A percentile compares a stretch with the other conserved stretches of the same genome.
Conservation (phyloP, 208 protist species). For the Novymonas esmeraldas region DNA sequence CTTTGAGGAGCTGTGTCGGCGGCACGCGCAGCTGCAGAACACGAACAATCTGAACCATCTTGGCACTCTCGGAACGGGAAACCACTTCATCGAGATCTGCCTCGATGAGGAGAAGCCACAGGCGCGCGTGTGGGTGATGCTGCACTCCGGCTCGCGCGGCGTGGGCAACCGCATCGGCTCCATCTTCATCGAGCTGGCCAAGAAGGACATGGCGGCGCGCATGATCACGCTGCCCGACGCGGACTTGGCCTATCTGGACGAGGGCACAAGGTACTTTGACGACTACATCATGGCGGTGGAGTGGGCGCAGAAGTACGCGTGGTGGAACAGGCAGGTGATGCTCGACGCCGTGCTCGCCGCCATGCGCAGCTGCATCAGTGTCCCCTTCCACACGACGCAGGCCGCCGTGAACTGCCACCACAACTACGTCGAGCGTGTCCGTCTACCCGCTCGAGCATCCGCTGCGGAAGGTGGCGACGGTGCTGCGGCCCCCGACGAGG, state of each 20-base stretch:
- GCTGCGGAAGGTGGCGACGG: no score
- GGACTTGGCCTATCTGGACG: constrained; percentile 79
- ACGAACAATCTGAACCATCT: constrained; percentile 88
- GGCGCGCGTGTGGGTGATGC: constrained; percentile 86
- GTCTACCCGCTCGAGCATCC: constrained; percentile 8
- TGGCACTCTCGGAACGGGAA: constrained; percentile 88
- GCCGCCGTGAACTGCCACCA: constrained; percentile 91
- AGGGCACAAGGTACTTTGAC: constrained; percentile 80
- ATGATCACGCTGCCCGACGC: constrained; percentile 55
- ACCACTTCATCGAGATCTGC: constrained; percentile 93
- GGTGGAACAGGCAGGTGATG: constrained; percentile 85
- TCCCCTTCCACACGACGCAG: constrained; percentile 48
- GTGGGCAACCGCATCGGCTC: constrained; percentile 89
- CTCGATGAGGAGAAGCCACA: constrained; percentile 55
- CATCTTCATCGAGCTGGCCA: constrained; percentile 83
- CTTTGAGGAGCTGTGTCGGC: constrained; percentile 67
- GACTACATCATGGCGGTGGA: constrained; percentile 85
- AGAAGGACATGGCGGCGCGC: constrained; percentile 75
- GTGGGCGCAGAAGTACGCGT: constrained; percentile 86
- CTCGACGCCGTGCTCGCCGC: constrained; percentile 68
- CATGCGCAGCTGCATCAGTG: constrained; percentile 38
- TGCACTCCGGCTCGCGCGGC: constrained; percentile 89
- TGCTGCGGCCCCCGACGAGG: no score
- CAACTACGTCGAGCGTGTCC: constrained; percentile 83
- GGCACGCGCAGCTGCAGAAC: constrained; percentile 41